Evolutionary conservation across 495 filamentous ascomycete species (phyloP).

Genomic region (Aspergillus coremiiformis): DNA sequence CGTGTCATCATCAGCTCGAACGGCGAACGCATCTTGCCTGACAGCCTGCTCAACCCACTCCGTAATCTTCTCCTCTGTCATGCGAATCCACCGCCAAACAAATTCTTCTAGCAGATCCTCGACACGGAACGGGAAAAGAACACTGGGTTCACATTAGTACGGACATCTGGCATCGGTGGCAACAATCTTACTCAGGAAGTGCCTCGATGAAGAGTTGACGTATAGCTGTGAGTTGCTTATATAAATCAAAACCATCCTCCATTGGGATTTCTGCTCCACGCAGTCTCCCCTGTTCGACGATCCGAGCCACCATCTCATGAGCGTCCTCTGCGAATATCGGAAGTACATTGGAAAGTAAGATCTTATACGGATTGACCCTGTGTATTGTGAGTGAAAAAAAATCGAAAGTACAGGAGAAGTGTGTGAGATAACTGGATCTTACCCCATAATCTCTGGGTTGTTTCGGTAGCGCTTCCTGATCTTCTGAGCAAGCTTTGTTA

Average conservation of each 20-base stretch:
- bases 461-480: constrained; percentile 88
- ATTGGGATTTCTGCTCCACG: constrained; percentile 69
- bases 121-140: constrained; percentile 72
- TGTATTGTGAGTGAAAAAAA: constrained; percentile 15
- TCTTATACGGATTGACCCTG: constrained; percentile 69
- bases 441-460: constrained; percentile 85
- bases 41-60: constrained; percentile 85
- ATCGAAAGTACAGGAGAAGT: neutral
- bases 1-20: constrained; percentile 52
- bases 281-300: constrained; percentile 61
- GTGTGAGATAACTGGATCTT: constrained; percentile 13
- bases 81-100: constrained; percentile 89
- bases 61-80: constrained; percentile 69
- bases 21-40: constrained; percentile 75
- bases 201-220: constrained; percentile 67
- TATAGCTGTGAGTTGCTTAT: constrained; percentile 77
- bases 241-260: constrained; percentile 89
- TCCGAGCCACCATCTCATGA: constrained; percentile 69
- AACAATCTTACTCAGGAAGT: constrained; percentile 51
- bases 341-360: constrained; percentile 74
- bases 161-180: neutral
- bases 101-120: constrained; percentile 82
- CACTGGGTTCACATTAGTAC: constrained; percentile 16
- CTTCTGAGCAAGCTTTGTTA: constrained; percentile 71
- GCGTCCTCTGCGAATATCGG: constrained; percentile 86